These are phyloP conservation scores for Argentina anserina DNA, from an alignment of 306 rosid genomes.

Conservation along the genomic window DNA sequence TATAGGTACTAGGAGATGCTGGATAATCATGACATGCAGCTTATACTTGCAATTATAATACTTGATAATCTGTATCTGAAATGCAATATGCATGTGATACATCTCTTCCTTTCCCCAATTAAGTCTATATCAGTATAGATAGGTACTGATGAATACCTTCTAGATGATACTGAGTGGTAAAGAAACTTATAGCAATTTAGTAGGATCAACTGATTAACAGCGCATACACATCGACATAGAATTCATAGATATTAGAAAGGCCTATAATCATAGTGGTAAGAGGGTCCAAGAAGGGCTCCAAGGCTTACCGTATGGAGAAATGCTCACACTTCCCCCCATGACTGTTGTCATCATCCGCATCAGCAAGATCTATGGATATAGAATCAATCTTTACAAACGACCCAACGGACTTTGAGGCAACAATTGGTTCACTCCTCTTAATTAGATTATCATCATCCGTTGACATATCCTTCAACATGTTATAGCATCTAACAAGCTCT, in stretches of 20 bases:
- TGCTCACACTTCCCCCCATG: constrained; percentile 68
- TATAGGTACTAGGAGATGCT: constrained; percentile 22
- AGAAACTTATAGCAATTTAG: neutral
- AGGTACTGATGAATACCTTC: neutral
- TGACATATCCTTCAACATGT: constrained; percentile 37
- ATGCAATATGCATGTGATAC: neutral
- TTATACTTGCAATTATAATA: neutral
- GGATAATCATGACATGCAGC: constrained; percentile 13
- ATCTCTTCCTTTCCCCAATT: neutral
- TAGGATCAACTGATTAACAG: constrained; percentile 12
- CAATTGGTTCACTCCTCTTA: constrained; percentile 27
- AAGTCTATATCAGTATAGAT: neutral
- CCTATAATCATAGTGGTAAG: neutral
- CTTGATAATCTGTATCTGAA: neutral
- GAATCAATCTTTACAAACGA: constrained; percentile 73
- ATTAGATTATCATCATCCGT: constrained; percentile 32
- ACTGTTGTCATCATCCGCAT: constrained; percentile 42
- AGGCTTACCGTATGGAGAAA: constrained; percentile 86
- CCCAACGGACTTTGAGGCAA: constrained; percentile 47
- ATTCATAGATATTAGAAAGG: neutral
- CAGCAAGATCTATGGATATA: constrained; percentile 70
- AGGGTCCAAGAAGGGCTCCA: neutral
- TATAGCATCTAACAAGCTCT: constrained; percentile 26
- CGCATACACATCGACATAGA: neutral
- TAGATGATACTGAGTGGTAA: neutral